Evolutionary conservation across 2,329 filamentous ascomycete species (phyloP).

Genomic region (Chaetothyriales sp.): DNA sequence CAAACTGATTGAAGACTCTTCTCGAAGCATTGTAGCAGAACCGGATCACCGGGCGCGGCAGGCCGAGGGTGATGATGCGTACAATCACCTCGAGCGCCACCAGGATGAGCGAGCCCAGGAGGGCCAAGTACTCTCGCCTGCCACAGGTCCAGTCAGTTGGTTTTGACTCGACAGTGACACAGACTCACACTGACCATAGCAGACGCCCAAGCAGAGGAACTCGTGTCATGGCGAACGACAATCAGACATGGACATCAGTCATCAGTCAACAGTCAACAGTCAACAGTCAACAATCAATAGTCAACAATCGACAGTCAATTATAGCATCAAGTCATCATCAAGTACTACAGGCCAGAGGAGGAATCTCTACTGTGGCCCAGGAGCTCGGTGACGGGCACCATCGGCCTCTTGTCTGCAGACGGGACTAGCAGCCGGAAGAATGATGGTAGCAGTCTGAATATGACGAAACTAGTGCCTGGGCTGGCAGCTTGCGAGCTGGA

Average conservation of each 20-base stretch:
- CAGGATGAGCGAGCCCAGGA: conserved; percentile 68
- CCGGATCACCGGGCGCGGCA: conserved; percentile 66
- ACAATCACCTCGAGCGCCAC: conserved; percentile 71
- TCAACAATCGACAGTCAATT: no score
- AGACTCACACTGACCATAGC: conserved; percentile 27
- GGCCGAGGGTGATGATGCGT: conserved; percentile 69
- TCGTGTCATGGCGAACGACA: conserved; percentile 31
- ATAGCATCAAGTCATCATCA: no score
- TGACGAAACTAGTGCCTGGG: no score
- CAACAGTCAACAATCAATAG: not conserved
- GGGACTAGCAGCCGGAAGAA: no score
- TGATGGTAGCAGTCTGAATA: no score
- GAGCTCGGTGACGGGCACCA: no score
- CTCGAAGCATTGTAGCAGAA: conserved; percentile 74
- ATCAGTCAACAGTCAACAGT: not conserved
- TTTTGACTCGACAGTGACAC: not conserved
- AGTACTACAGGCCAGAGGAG: no score
- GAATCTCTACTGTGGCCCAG: no score
- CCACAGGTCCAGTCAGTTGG: conserved; percentile 3
- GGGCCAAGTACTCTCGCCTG: conserved; percentile 73
- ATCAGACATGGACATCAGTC: conserved; percentile 11
- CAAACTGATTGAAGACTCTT: conserved; percentile 64
- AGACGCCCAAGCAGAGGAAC: conserved; percentile 51
- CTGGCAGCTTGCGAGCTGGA: no score
- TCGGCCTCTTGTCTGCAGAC: no score